Base-by-base conservation (phyloP, 2,329 filamentous ascomycete genomes). In the Claviceps maximensis region DNA sequence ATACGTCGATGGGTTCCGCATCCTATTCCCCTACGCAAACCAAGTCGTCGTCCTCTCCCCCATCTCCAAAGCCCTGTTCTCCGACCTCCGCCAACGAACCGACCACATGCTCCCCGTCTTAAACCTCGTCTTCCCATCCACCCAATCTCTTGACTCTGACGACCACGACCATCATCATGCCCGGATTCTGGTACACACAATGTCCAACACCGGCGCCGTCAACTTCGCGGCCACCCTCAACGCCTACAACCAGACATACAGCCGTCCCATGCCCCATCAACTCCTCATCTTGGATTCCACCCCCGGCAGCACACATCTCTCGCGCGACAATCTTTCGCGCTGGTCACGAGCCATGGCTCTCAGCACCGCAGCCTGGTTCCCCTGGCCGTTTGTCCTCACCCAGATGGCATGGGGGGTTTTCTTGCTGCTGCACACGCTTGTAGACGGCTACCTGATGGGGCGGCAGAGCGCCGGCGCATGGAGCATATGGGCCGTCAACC, bases 181-280 rank as follows among this genome's bases (percentile, higher is more conserved):
- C 44, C 36, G 69, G 2, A 64, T 81, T 13, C 63, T 80, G 19
- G 61, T 77, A 1, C 78, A 81, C 53, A 66, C 68, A 57, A 78
- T 82, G 71, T 81, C 77, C 55, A 82, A 80, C 61, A 79, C 77
- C 0, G 79, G 79, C 15, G 75, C 71, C 17, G 77, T 78, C 53
- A 77, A 74, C 66, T 70, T 71, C 49, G 75, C 73, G 0, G 70
- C 76, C 1, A 71, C 74, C 0, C 59, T 78, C 13, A 69, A 77
- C 55, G 74, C 71, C 0, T 78, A 74, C 61, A 62, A 63, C 4
- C 59, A 71, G 19, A 63, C 59, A 4, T 62, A 69, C 59, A 65
- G 62, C 19, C 56, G 64, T 31, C 56, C 66, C 21, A 63, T 79
- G 56, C 76, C 75, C 2, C 74, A 78, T 55, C 62, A 68, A 25